Percentiles rank a stretch among this genome's conserved stretches.
These are phyloP conservation scores for Hemileccinum rubropunctum DNA, from an alignment of 768 basidiomycete genomes.

Conservation along the genomic window DNA sequence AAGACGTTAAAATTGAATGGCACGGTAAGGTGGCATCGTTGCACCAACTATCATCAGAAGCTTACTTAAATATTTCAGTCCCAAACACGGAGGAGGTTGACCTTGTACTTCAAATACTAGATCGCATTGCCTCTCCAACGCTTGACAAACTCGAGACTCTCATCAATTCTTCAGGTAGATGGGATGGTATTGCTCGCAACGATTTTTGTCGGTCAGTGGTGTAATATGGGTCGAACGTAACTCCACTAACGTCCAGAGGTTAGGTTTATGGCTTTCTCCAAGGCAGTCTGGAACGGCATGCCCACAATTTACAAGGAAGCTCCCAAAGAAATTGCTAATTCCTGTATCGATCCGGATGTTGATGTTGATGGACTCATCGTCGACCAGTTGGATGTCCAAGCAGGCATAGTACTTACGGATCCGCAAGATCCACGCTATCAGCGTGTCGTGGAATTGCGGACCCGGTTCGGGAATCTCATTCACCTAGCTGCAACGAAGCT, in stretches of 20 bases:
- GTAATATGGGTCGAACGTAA: background rate
- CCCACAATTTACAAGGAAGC: constrained; percentile 63
- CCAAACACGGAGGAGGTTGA: constrained; percentile 59
- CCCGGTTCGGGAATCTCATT: constrained; percentile 64
- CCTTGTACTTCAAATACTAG: constrained; percentile 77
- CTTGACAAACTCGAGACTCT: constrained; percentile 66
- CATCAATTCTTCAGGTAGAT: constrained; percentile 48
- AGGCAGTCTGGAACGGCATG: constrained; percentile 76
- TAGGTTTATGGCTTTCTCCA: constrained; percentile 66
- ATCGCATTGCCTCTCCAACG: constrained; percentile 61
- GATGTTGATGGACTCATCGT: constrained; percentile 75
- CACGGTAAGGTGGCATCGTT: constrained; percentile 49
- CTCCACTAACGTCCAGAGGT: constrained; percentile 1
- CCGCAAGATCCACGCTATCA: constrained; percentile 74
- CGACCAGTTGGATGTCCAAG: constrained; percentile 60
- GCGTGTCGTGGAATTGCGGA: constrained; percentile 52
- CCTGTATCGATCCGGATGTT: constrained; percentile 56
- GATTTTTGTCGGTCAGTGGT: constrained; percentile 75
- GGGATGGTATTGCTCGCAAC: constrained; percentile 68
- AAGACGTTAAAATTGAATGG: constrained; percentile 86
- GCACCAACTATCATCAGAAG: constrained; percentile 9
- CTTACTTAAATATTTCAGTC: constrained; percentile 35
- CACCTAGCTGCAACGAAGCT: constrained; percentile 66
- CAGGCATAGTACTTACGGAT: constrained; percentile 74
- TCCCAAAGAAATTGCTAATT: constrained; percentile 53